Evolutionary conservation across 163 green algal genomes (phyloP).

Genomic region (Scenedesmus sp.): DNA sequence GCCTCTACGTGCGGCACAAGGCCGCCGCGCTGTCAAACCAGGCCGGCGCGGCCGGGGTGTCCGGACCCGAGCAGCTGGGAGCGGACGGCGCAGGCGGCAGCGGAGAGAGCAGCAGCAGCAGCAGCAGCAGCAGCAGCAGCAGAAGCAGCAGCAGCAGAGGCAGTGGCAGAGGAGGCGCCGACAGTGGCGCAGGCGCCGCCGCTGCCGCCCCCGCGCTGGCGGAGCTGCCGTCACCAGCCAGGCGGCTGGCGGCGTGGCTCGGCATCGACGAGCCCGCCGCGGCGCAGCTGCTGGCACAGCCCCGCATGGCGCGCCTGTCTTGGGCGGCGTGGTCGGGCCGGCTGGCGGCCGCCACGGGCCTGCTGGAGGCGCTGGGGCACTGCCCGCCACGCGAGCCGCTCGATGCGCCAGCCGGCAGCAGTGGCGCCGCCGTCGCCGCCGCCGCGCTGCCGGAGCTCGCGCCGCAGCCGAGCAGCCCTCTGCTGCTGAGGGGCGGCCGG

Average conservation of each 20-base stretch:
- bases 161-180: background rate
- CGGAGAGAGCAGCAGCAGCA: background rate
- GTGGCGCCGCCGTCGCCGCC: no score
- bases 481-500: no score
- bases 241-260: conserved; percentile 14
- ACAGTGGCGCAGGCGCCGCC: background rate
- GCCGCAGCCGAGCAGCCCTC: no score
- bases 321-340: background rate
- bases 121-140: conserved; percentile 4
- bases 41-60: background rate
- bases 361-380: background rate
- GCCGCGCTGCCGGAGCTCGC: no score
- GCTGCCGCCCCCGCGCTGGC: background rate
- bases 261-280: background rate
- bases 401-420: no score
- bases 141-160: background rate
- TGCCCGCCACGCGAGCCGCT: no score
- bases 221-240: background rate
- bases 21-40: background rate
- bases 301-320: background rate
- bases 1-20: background rate
- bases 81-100: background rate
- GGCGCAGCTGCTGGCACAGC: background rate
- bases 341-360: background rate
- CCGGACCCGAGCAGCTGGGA: background rate